Conservation (phyloP, 2,329 filamentous ascomycete species). For the Fusarium begoniae region DNA sequence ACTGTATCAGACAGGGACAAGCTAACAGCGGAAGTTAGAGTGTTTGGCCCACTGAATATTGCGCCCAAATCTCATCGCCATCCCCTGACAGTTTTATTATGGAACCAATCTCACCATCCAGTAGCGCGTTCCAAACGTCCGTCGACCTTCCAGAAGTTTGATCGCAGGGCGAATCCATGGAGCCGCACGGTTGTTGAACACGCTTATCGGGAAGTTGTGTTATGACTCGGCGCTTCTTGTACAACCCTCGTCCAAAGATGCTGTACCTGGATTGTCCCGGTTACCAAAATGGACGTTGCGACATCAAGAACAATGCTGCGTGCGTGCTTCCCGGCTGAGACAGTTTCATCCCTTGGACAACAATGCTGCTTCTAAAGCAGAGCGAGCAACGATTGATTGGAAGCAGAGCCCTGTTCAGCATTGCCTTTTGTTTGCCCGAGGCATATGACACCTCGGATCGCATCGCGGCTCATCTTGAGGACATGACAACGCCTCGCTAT, state of each 20-base stretch:
- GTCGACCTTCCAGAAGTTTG: slow-evolving; percentile 43
- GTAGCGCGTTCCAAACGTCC: slow-evolving; percentile 43
- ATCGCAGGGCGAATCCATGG: slow-evolving; percentile 39
- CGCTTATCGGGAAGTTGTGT: slow-evolving; percentile 10
- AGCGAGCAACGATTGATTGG: slow-evolving; percentile 16
- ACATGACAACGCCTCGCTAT: slow-evolving; percentile 23
- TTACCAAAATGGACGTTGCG: slow-evolving; percentile 23
- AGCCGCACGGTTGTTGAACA: slow-evolving; percentile 38
- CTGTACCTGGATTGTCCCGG: slow-evolving; percentile 29
- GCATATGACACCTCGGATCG: slow-evolving; percentile 32
- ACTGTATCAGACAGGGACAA: slow-evolving; percentile 20
- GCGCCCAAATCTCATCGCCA: slow-evolving; percentile 30
- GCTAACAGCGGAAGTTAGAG: neutral
- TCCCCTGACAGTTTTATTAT: slow-evolving; percentile 40
- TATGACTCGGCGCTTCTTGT: slow-evolving; percentile 25
- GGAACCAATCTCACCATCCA: slow-evolving; percentile 40
- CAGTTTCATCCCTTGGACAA: slow-evolving; percentile 37
- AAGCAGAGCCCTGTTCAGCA: slow-evolving; percentile 14
- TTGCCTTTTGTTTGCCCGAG: slow-evolving; percentile 17
- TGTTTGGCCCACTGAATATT: slow-evolving; percentile 41
- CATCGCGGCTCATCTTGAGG: slow-evolving; percentile 31
- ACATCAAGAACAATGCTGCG: slow-evolving; percentile 30
- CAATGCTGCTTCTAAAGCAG: slow-evolving; percentile 5
- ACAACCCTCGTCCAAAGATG: slow-evolving; percentile 15
- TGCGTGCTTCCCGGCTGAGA: slow-evolving; percentile 30